Base-by-base conservation (phyloP, 2,329 filamentous ascomycete genomes). In the Drechmeria coniospora region DNA sequence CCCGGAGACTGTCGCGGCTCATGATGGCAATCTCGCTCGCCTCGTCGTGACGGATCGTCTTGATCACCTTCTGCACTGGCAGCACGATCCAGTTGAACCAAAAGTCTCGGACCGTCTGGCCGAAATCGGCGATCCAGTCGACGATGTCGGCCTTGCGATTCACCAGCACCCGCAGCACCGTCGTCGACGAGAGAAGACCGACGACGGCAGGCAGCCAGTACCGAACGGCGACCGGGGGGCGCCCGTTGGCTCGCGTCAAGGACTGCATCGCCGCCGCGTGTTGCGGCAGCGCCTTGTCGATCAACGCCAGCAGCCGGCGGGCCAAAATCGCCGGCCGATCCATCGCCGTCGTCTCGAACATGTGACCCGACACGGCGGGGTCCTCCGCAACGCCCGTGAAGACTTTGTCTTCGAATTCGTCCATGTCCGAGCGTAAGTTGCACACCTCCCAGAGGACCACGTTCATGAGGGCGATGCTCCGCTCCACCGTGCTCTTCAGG, bases 1-100 rank as follows among this genome's bases (percentile, higher is more conserved):
- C 84, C 48, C 79, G 76, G 14, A 98, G 66, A 39, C 84, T 94
- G 39, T 87, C 79, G 33, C 83, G 81, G 56, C 84, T 94, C 79
- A 98, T 90, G 38, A 98, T 80, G 24, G 87, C 90, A 38, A 98
- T 87, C 47, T 95, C 87, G 46, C 83, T 93, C 39, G 75, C 79
- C 42, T 81, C 74, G 44, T 95, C 83, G 50, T 95, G 90, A 5
- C 87, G 75, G 39, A 98, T 95, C 0, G 90, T 98, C 26, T 78
- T 75, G 32, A 98, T 70, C 12, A 98, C 65, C 47, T 83, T 87
- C 41, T 73, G 73, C 1, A 74, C 64, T 0, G 90, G 90, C 37
- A 92, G 79, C 8, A 98, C 60, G 3, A 98, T 79, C 90, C 90
- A 98, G 50, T 98, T 98, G 34, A 75, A 64, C 80, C 86, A 94